Evolutionary conservation across 169 alveolate species (phyloP), one percentile per base, ranked within the genome.

Genomic region (Plasmodium blacklocki): DNA sequence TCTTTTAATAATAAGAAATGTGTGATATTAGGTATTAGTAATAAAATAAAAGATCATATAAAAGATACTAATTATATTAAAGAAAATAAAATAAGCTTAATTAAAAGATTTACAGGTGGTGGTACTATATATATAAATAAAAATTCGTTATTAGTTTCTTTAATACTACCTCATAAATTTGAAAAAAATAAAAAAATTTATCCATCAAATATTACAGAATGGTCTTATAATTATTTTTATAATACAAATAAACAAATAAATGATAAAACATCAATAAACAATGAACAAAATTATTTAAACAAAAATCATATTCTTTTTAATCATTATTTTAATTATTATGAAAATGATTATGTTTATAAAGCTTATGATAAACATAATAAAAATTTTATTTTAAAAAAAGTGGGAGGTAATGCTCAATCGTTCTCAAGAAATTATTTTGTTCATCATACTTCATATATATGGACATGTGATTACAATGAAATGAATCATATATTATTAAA

Each of bases 381-480:
- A 11, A 39, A 64, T 5, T 15, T 54, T 3, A 50, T 12, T 29
- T 67, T 89, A 29, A 86, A 68, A 78, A 94, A 94, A 63, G 94
- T 94, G 12, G 96, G 94, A 9, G 96, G 96, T 2, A 94, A 94
- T 88, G 94, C 96, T 7, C 95, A 92, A 68, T 94, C 96, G 3
- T 92, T 68, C 80, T 70, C 88, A 7, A 88, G 72, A 56, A 60
- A 91, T 68, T 89, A 93, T 23, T 94, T 94, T 90, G 95, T 92
- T 12, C 95, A 94, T 64, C 96, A 94, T 78, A 92, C 94, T 18
- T 92, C 92, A n/a, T 92, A 92, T 87, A 68, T 91, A 21, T 94
- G 96, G 96, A 19, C 49, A 56, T 85, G 91, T 12, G 86, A 94
- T 52, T 54, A 58, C 19, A 92, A 93, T 0, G 76, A 73, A 26